Base-by-base conservation (phyloP, 2,329 filamentous ascomycete species). In the Colletotrichum sp. region DNA sequence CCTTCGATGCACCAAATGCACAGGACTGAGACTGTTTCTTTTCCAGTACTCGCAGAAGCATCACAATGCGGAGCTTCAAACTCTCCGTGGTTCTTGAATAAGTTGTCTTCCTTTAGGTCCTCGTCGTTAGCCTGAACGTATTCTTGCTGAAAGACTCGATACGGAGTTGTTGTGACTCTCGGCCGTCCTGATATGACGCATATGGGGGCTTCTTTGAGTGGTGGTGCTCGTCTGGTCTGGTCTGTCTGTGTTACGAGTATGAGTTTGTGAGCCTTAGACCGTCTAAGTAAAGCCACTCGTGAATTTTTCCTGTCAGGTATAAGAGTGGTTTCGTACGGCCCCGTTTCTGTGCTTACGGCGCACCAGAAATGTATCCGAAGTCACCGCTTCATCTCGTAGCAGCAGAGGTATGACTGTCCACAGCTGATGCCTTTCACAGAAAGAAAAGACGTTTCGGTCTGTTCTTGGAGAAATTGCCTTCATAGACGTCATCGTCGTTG, bases 11-110 rank as follows among this genome's bases (percentile, higher is more conserved):
- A 43, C 38, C 16, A n/a, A 38, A 11, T 43, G 16, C 36, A 43
- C 0, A 18, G 36, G 1, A 18, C 36, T 1, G 16, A 38, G 5
- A 8, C 36, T 0, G 8, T 43, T 2, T 11, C 43, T 47, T 21
- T n/a, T 47, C 11, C n/a, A 21, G 9, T 8, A 6, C 9, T 47
- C 5, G 11, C 4, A 21, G 43, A 21, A 47, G 43, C 11, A 47
- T 47, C n/a, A 6, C 18, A 13, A 47, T 47, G 18, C 4, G 13
- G 2, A n/a, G 4, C 11, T 0, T 1, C 43, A 47, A 1, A 21
- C 0, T 11, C 43, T 47, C 18, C 11, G 3, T 21, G 3, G n/a
- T 21, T 12, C 8, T n/a, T 11, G 18, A 21, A 4, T 4, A 21
- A 21, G 3, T 3, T 47, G 43, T 47, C n/a, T 21, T 47, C 43